Conservation (phyloP, 306 rosid species). For the Lupinus albus region DNA sequence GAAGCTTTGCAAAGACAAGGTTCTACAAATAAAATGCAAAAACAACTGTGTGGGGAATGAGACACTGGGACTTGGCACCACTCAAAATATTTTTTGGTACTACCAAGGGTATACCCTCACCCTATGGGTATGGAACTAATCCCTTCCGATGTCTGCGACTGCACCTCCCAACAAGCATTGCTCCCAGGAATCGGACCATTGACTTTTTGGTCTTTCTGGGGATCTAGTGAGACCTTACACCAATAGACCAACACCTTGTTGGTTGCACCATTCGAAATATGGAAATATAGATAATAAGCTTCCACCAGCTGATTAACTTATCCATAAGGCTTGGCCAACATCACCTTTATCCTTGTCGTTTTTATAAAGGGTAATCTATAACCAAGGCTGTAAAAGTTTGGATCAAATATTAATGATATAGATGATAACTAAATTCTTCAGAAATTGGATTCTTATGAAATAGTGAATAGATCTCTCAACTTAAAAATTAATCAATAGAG, state of each 20-base stretch:
- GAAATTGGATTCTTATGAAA: background rate
- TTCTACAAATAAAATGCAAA: background rate
- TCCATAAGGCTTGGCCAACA: background rate
- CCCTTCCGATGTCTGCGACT: too few species aligned
- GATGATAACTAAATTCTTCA: background rate
- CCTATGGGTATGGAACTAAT: too few species aligned
- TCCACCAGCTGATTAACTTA: background rate
- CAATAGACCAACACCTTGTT: too few species aligned
- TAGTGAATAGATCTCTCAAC: slow-evolving; percentile 8
- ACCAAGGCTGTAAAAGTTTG: slow-evolving; percentile 10
- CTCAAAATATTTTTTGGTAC: too few species aligned
- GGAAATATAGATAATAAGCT: background rate
- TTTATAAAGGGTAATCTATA: background rate
- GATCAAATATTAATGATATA: background rate
- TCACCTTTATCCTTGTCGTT: background rate
- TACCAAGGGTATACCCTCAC: too few species aligned
- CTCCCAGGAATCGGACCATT: too few species aligned
- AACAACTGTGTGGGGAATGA: background rate
- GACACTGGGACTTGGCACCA: background rate
- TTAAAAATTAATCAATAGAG: background rate
- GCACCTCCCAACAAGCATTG: too few species aligned
- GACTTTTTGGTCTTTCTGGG: too few species aligned
- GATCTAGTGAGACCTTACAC: too few species aligned
- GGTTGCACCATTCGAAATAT: background rate
- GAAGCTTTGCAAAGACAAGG: background rate